A percentile compares a stretch with the other conserved stretches of the same genome.
Evolutionary conservation across 2,329 filamentous ascomycete species (phyloP).

Genomic region (Aspergillus brunneoviolaceus): DNA sequence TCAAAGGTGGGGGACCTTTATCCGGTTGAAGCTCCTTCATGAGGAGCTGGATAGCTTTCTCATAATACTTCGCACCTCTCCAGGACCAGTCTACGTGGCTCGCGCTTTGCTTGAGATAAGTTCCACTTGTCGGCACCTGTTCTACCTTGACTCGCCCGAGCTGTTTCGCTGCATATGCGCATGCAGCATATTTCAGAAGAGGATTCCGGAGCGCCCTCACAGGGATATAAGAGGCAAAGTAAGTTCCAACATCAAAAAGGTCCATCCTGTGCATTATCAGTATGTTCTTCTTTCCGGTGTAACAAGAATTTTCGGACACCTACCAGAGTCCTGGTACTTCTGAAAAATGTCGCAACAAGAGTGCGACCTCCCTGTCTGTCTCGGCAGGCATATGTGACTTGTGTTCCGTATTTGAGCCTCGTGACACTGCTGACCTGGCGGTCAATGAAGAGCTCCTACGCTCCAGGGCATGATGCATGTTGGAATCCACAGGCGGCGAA

Average conservation of each 20-base stretch:
- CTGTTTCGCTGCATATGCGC: constrained; percentile 63
- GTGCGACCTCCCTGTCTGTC: constrained; percentile 58
- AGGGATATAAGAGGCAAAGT: constrained; percentile 61
- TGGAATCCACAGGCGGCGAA: constrained; percentile 48
- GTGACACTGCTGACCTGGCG: constrained; percentile 24
- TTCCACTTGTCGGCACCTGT: constrained; percentile 52
- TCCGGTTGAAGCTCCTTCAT: constrained; percentile 47
- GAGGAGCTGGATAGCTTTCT: constrained; percentile 59
- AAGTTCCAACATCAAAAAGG: constrained; percentile 52
- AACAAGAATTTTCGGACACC: constrained; percentile 12
- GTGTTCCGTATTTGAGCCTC: constrained; percentile 19
- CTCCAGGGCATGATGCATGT: constrained; percentile 32
- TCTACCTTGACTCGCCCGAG: constrained; percentile 55
- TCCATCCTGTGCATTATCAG: constrained; percentile 41
- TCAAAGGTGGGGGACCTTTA: constrained; percentile 34
- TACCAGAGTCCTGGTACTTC: constrained; percentile 61
- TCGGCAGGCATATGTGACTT: constrained; percentile 35
- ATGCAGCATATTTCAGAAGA: constrained; percentile 54
- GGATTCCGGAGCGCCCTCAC: constrained; percentile 54
- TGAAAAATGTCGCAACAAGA: constrained; percentile 59
- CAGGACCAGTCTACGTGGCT: constrained; percentile 58
- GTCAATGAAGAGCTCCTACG: constrained; percentile 33
- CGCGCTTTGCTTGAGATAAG: constrained; percentile 45
- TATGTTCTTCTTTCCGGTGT: neutral
- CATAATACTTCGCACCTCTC: constrained; percentile 63